phyloP scores from a whole-genome alignment of 179 eudicot species.

The Spergularia azorica region DNA sequence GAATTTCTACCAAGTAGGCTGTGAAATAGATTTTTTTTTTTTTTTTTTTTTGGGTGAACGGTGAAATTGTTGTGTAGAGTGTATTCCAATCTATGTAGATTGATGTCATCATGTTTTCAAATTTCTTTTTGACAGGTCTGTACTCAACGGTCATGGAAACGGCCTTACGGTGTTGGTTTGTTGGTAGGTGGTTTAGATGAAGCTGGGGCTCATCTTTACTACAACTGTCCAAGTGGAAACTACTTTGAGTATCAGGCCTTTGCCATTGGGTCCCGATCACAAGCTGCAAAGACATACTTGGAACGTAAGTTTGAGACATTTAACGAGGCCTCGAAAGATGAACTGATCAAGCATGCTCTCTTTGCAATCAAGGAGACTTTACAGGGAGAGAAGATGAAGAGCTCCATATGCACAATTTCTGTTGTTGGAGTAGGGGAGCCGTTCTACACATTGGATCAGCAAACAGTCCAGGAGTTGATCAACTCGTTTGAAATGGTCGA shows the following conservation, averaged over 20 bases:
- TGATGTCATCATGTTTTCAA: not conserved
- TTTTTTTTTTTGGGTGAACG: conserved; percentile 28
- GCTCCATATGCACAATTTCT: conserved; percentile 82
- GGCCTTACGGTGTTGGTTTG: conserved; percentile 93
- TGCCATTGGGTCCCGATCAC: conserved; percentile 97
- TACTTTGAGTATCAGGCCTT: conserved; percentile 94
- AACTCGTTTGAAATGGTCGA: conserved; percentile 77
- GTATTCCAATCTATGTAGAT: not conserved
- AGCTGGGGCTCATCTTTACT: conserved; percentile 94
- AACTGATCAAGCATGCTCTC: conserved; percentile 85
- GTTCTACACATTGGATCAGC: conserved; percentile 69
- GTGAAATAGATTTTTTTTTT: too few relatives aligned
- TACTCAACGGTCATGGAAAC: conserved; percentile 97
- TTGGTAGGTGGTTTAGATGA: conserved; percentile 94
- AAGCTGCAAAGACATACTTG: conserved; percentile 95
- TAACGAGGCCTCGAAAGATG: conserved; percentile 63
- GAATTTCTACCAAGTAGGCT: not conserved
- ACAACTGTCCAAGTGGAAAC: conserved; percentile 98
- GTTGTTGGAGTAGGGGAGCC: conserved; percentile 82
- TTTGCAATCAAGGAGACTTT: conserved; percentile 89
- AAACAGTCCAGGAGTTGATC: conserved; percentile 69
- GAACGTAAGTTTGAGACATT: conserved; percentile 84
- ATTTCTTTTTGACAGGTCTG: conserved; percentile 72
- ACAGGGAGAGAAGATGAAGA: conserved; percentile 88
- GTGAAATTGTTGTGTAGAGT: not conserved